Base-by-base conservation (phyloP, 495 filamentous ascomycete species). In the Tuber brumale region DNA sequence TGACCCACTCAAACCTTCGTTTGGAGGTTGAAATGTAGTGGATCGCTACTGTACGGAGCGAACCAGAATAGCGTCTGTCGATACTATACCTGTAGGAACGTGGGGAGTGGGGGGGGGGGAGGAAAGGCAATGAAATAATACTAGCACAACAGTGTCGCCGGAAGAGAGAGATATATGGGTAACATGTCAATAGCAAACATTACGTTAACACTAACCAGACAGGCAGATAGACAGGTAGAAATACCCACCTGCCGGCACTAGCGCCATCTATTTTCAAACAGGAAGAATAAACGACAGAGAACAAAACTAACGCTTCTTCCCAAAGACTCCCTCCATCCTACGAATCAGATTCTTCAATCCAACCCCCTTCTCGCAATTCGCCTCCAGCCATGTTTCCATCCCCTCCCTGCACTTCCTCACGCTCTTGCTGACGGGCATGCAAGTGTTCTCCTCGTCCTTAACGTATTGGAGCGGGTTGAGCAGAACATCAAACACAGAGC, bases 331-430 rank as follows among this genome's bases (percentile, higher is more conserved):
- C 87, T 91, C 92, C 75, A 90, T 87, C 84, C 92, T 90, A 57
- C 86, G 88, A 80, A 97, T 87, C 72, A 89, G 83, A 12, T 85
- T 89, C 83, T 94, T 91, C 81, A 97, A 85, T 61, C 92, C 92
- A 21, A 89, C 83, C 14, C 93, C 94, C 85, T 90, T 93, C 86
- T 97, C 94, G 44, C 90, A 91, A 83, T 97, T 92, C 19, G 75
- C 87, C 84, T 92, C 89, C 74, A 98, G 86, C 91, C 92, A 97
- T 27, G 71, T 80, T 86, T 99, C 95, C 95, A 99, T 97, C 78
- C 83, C 85, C 83, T 91, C 90, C 73, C 95, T 87, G 3, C 91
- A 85, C 31, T 81, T 83, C 76, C 86, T 87, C 89, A 97, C 87
- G 3, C 90, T 88, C 80, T 86, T 88, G 72, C 91, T 78, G 3